Evolutionary conservation across 2,329 filamentous ascomycete species (phyloP).

Genomic region (Aspergillus novoparasiticus): DNA sequence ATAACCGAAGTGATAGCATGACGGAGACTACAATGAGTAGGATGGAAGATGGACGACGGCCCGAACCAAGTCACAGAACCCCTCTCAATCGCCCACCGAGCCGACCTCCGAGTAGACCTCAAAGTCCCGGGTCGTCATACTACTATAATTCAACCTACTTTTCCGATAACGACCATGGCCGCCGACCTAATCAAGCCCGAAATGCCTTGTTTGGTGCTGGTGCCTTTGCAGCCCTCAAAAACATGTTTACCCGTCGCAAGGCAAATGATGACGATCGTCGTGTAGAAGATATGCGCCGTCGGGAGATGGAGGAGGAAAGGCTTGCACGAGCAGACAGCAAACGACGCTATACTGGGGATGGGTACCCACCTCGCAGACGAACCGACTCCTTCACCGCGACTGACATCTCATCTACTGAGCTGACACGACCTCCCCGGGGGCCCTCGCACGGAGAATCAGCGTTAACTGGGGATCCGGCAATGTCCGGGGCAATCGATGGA

Average conservation of each 20-base stretch:
- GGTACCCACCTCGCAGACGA: constrained; percentile 42
- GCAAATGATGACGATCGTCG: constrained; percentile 61
- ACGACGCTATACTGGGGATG: constrained; percentile 72
- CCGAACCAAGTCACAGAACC: constrained; percentile 42
- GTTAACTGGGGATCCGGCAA: constrained; percentile 33
- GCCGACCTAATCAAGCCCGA: constrained; percentile 53
- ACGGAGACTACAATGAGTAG: constrained; percentile 45
- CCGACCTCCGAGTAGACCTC: constrained; percentile 36
- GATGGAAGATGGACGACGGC: constrained; percentile 57
- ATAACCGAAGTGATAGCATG: constrained; percentile 49
- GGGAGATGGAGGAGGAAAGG: constrained; percentile 56
- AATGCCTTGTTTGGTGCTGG: constrained; percentile 68
- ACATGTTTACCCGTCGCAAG: constrained; percentile 63
- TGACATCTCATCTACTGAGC: constrained; percentile 40
- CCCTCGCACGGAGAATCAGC: constrained; percentile 37
- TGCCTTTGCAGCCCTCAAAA: constrained; percentile 61
- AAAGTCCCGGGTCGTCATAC: constrained; percentile 39
- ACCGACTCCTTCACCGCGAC: constrained; percentile 39
- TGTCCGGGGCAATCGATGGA: constrained; percentile 33
- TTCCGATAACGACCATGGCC: constrained; percentile 46
- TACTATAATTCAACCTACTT: constrained; percentile 44
- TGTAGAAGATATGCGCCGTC: constrained; percentile 56
- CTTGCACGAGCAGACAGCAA: constrained; percentile 57
- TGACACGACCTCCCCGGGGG: constrained; percentile 33
- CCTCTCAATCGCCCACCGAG: constrained; percentile 38